Conservation (phyloP, 2,329 filamentous ascomycete species). For the Cladosporium sp. region DNA sequence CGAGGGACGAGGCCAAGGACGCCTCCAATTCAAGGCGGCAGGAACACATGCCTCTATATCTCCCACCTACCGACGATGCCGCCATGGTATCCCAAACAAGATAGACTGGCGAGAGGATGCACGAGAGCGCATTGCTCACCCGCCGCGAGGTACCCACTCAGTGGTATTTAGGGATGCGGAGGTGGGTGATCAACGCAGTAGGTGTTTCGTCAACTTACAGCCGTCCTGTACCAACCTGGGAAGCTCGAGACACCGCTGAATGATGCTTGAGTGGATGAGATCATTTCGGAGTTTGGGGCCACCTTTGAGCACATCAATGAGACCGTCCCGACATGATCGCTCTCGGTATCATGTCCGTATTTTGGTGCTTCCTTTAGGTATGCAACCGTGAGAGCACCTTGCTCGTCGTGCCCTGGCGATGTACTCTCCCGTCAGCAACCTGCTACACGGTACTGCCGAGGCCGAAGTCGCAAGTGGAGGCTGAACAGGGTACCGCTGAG, state of each 20-base stretch:
- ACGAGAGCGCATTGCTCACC: background rate
- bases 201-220: background rate
- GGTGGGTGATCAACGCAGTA: background rate
- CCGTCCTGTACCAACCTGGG: background rate
- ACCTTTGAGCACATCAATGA: too few relatives aligned
- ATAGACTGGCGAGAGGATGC: conserved; percentile 3
- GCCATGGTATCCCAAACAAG: background rate
- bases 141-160: background rate
- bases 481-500: background rate
- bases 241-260: background rate
- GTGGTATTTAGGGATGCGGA: conserved; percentile 9
- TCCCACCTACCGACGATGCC: background rate
- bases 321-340: too few relatives aligned
- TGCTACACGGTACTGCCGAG: background rate
- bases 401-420: background rate
- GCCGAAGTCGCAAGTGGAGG: background rate
- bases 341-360: too few relatives aligned
- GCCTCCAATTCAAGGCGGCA: background rate
- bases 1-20: background rate
- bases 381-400: background rate
- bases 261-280: too few relatives aligned
- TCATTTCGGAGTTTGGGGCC: too few relatives aligned
- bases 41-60: background rate
- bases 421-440: background rate
- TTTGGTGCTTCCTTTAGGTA: too few relatives aligned